Conservation (phyloP, 202 grass and related monocot genomes). For the Schoenoplectus tabernaemontani region DNA sequence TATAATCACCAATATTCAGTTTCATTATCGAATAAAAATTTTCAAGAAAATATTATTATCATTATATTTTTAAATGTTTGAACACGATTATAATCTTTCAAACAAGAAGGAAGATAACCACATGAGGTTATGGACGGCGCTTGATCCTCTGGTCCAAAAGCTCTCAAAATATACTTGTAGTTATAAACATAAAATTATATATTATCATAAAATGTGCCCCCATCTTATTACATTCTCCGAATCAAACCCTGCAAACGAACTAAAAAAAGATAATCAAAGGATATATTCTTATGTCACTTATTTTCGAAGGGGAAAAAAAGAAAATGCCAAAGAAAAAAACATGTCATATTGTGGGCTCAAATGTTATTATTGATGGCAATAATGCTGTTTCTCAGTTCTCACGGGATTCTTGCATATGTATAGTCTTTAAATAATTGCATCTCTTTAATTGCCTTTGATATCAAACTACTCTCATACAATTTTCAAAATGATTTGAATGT, state of each 20-base stretch:
- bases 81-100: too few relatives aligned
- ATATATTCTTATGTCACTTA: background rate
- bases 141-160: too few relatives aligned
- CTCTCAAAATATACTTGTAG: background rate
- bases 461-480: background rate
- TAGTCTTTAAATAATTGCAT: background rate
- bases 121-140: too few relatives aligned
- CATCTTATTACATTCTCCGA: background rate
- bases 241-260: background rate
- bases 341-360: constrained; percentile 5
- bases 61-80: too few relatives aligned
- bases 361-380: background rate
- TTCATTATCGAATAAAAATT: background rate
- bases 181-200: background rate
- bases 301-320: background rate
- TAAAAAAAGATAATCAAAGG: background rate
- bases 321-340: background rate
- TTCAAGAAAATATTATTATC: background rate
- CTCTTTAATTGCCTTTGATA: constrained; percentile 8
- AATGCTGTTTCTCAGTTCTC: constrained; percentile 14
- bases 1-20: background rate
- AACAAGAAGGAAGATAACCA: too few relatives aligned
- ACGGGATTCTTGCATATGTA: constrained; percentile 1
- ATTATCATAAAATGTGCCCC: background rate
- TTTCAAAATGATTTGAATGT: constrained; percentile 25